These are phyloP conservation scores for Sphagnum magellanicum DNA, from an alignment of 228 moss, liverwort and hornwort species.

Conservation along the genomic window DNA sequence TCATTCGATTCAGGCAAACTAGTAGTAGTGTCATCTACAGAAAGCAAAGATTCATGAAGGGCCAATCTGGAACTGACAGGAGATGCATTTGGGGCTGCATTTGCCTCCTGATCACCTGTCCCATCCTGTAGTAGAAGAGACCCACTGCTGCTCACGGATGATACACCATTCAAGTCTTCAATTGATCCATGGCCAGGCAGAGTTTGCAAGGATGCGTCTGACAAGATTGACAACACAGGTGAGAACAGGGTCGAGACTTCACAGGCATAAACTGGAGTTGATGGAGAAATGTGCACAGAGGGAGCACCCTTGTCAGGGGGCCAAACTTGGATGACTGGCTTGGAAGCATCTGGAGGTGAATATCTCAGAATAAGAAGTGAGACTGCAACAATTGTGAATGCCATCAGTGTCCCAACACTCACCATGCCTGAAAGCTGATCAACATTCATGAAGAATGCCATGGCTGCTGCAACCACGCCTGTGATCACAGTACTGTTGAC, in stretches of 20 bases:
- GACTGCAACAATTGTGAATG: slow-evolving; percentile 78
- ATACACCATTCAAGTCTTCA: slow-evolving; percentile 20
- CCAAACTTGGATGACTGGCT: slow-evolving; percentile 18
- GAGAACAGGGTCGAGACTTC: slow-evolving; percentile 52
- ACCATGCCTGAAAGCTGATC: slow-evolving; percentile 95
- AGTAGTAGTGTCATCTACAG: slow-evolving; percentile 12
- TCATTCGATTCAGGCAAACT: slow-evolving; percentile 23
- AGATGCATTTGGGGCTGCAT: slow-evolving; percentile 10
- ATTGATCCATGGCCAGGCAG: slow-evolving; percentile 53
- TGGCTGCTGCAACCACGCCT: slow-evolving; percentile 41
- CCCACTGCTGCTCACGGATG: slow-evolving; percentile 39
- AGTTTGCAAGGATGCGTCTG: slow-evolving; percentile 78
- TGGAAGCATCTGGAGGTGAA: slow-evolving; percentile 60
- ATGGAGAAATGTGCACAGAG: slow-evolving; percentile 33
- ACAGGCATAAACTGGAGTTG: slow-evolving; percentile 58
- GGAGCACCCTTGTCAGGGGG: slow-evolving; percentile 36
- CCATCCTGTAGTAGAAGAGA: slow-evolving; percentile 28
- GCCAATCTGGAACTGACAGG: slow-evolving; percentile 11
- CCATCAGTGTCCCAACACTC: slow-evolving; percentile 91
- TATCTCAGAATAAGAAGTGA: slow-evolving; percentile 77
- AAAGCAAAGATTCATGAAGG: slow-evolving; percentile 34
- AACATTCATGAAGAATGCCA: slow-evolving; percentile 83
- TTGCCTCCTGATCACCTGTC: slow-evolving; percentile 23
- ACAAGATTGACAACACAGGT: slow-evolving; percentile 76
- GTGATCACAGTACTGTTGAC: slow-evolving; percentile 76